These are phyloP conservation scores for Hyaloscypha finlandica DNA, from an alignment of 495 filamentous ascomycete species.

Conservation along the genomic window DNA sequence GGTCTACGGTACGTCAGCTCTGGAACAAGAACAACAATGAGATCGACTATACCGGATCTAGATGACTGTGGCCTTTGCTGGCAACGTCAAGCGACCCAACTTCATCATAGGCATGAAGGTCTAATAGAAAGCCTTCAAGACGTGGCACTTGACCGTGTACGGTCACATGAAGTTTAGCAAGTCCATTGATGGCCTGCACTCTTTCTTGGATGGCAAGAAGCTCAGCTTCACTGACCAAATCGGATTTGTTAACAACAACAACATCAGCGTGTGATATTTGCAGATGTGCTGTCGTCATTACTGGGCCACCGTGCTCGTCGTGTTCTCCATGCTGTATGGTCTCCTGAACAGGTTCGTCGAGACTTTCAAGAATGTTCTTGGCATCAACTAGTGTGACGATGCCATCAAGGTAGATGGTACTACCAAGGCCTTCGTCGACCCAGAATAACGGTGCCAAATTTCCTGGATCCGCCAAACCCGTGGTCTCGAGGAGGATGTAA, in stretches of 20 bases:
- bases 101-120: conserved; percentile 90
- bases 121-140: conserved; percentile 82
- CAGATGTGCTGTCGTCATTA: conserved; percentile 87
- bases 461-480: conserved; percentile 91
- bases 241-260: conserved; percentile 91
- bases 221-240: conserved; percentile 73
- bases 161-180: conserved; percentile 83
- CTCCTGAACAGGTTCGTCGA: conserved; percentile 72
- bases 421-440: conserved; percentile 93
- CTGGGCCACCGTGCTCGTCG: conserved; percentile 56
- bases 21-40: background rate
- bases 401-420: conserved; percentile 92
- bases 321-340: conserved; percentile 47
- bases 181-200: conserved; percentile 81
- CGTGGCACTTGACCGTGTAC: conserved; percentile 75
- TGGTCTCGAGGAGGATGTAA: conserved; percentile 97
- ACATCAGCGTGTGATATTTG: conserved; percentile 98
- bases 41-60: conserved; percentile 69
- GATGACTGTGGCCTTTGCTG: conserved; percentile 71
- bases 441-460: conserved; percentile 96
- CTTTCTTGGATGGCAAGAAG: conserved; percentile 64
- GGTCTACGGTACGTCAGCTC: conserved; percentile 49
- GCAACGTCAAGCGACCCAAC: conserved; percentile 67
- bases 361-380: conserved; percentile 78
- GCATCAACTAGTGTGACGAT: conserved; percentile 97